Evolutionary conservation across 2,329 filamentous ascomycete species (phyloP).

Genomic region (Graphiopsis chlorocephala): DNA sequence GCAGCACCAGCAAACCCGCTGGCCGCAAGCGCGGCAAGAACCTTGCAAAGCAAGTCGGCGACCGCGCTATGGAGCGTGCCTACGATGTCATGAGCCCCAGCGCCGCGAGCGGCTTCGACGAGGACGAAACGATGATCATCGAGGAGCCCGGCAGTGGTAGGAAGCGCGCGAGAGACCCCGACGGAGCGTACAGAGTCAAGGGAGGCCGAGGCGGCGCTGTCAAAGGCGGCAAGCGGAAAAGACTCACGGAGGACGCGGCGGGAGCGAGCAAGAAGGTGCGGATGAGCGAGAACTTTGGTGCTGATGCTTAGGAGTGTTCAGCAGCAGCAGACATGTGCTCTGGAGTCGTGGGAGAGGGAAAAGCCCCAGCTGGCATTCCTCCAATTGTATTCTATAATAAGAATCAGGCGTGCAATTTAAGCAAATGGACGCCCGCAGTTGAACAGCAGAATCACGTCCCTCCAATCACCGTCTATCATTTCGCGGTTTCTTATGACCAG

Average conservation of each 20-base stretch:
- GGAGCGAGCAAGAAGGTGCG: constrained; percentile 23
- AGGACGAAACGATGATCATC: constrained; percentile 36
- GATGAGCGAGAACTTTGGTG: constrained; percentile 18
- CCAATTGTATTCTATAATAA: background rate
- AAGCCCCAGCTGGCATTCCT: background rate
- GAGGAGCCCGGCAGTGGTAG: constrained; percentile 36
- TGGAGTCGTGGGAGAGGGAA: background rate
- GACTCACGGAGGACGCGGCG: constrained; percentile 20
- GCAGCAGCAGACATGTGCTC: background rate
- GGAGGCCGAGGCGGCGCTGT: constrained; percentile 43
- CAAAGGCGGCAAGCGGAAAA: constrained; percentile 44
- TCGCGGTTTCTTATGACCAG: too few species aligned
- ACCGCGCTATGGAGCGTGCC: constrained; percentile 35
- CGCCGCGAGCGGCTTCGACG: constrained; percentile 35
- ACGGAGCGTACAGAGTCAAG: constrained; percentile 48
- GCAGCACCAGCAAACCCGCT: background rate
- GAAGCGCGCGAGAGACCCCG: constrained; percentile 38
- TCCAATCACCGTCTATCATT: background rate
- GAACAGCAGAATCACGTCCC: background rate
- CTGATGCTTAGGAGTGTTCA: background rate
- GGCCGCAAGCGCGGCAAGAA: constrained; percentile 22
- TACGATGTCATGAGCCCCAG: constrained; percentile 34
- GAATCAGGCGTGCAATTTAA: background rate
- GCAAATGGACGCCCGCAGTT: background rate
- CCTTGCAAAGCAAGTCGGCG: constrained; percentile 37